Conservation (phyloP, 441 rosid species). For the Euphorbia schlechtendalii region DNA sequence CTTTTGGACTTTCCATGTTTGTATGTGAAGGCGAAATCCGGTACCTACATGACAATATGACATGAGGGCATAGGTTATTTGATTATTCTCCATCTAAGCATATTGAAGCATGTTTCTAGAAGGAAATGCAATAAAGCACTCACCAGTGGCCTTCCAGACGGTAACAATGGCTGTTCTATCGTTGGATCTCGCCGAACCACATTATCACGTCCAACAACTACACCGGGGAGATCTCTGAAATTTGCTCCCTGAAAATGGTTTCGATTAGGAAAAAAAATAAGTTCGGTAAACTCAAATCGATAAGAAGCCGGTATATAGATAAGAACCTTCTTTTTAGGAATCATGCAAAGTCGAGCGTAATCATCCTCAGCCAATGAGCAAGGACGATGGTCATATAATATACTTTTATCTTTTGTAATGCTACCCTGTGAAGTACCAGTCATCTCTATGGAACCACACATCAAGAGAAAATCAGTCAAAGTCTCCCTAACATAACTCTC, state of each 20-base stretch:
- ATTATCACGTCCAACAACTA: constrained; percentile 57
- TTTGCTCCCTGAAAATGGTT: constrained; percentile 61
- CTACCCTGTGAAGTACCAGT: constrained; percentile 37
- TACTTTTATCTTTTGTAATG: constrained; percentile 21
- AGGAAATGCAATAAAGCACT: constrained; percentile 19
- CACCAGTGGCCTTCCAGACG: constrained; percentile 83
- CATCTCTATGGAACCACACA: constrained; percentile 42
- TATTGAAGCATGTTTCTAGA: not conserved
- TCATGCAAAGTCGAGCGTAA: constrained; percentile 58
- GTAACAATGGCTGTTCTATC: constrained; percentile 40
- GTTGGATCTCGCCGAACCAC: constrained; percentile 53
- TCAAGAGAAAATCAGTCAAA: not conserved
- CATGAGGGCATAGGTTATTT: not conserved
- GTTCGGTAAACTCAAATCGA: not conserved
- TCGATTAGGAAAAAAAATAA: constrained; percentile 23
- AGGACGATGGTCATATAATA: constrained; percentile 72
- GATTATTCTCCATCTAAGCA: not conserved
- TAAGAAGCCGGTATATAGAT: constrained; percentile 5
- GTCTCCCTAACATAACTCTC: not conserved
- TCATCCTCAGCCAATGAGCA: constrained; percentile 43
- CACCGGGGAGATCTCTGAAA: constrained; percentile 81
- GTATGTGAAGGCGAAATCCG: constrained; percentile 53
- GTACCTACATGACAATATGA: constrained; percentile 41
- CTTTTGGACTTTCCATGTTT: constrained; percentile 81
- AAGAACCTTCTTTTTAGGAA: constrained; percentile 80